phyloP scores from a whole-genome alignment of 192 early-diverging fungal species.

The Linderina pennispora region DNA sequence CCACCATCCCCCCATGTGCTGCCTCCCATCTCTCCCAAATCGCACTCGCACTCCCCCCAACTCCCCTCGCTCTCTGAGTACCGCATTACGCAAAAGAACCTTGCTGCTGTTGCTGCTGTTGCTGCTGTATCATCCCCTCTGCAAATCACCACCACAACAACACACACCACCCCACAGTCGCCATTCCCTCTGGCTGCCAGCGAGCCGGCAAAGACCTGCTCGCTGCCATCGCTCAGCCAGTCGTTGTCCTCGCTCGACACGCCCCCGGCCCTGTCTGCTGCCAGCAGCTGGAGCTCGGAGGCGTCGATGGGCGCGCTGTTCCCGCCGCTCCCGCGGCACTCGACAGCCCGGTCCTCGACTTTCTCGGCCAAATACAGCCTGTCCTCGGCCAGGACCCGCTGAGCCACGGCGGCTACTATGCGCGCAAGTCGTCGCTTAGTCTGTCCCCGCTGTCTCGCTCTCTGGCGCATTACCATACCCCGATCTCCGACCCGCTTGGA shows the following conservation, averaged over 20 bases:
- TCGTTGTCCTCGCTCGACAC: neutral
- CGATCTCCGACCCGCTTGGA: too few relatives aligned
- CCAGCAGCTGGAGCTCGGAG: conserved; percentile 33
- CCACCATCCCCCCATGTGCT: too few relatives aligned
- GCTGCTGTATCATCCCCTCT: too few relatives aligned
- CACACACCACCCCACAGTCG: too few relatives aligned
- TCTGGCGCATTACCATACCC: conserved; percentile 15
- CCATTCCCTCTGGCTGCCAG: too few relatives aligned
- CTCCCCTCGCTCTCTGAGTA: too few relatives aligned
- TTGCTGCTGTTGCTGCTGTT: too few relatives aligned
- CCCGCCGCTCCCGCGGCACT: conserved; percentile 30
- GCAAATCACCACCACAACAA: neutral
- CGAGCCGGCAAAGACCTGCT: too few relatives aligned
- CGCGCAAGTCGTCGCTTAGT: conserved; percentile 19
- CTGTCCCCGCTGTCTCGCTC: conserved; percentile 23
- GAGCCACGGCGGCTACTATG: conserved; percentile 13
- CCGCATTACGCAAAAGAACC: too few relatives aligned
- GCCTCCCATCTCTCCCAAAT: too few relatives aligned
- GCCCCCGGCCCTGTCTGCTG: conserved; percentile 32
- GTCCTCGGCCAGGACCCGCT: too few relatives aligned
- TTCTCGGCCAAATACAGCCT: conserved; percentile 8
- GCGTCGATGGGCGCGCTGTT: conserved; percentile 12
- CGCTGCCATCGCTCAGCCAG: neutral
- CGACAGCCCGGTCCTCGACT: conserved; percentile 34
- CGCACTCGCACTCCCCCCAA: too few relatives aligned